phyloP scores from a whole-genome alignment of 164 flowering plant genomes.

The Paratinospora sagittata region DNA sequence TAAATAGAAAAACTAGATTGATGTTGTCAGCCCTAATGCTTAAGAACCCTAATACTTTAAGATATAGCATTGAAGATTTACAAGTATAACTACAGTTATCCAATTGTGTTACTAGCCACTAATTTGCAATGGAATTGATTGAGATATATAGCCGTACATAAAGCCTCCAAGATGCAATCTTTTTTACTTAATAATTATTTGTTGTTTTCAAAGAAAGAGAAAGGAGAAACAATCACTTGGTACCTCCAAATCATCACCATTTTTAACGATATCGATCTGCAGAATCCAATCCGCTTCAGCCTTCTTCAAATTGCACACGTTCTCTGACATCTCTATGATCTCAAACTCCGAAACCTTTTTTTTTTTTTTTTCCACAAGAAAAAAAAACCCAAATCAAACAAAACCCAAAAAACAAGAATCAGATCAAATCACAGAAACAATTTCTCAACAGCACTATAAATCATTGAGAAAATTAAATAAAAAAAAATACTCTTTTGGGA shows the following conservation, averaged over 20 bases:
- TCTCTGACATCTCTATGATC: slow-evolving; percentile 83
- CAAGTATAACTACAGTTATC: neutral
- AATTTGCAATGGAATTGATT: no score
- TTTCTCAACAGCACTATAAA: neutral
- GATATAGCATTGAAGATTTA: neutral
- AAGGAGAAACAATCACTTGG: neutral
- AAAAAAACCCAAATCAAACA: slow-evolving; percentile 1
- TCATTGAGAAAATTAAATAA: neutral
- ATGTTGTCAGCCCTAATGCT: no score
- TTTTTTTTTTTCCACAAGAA: no score
- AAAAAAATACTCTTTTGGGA: slow-evolving; percentile 61
- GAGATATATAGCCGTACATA: neutral
- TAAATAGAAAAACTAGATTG: no score
- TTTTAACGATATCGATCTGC: slow-evolving; percentile 68
- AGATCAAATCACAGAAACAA: slow-evolving; percentile 8
- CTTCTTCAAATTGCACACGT: slow-evolving; percentile 91
- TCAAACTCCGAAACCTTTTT: slow-evolving; percentile 76
- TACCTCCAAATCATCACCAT: slow-evolving; percentile 71
- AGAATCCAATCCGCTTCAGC: slow-evolving; percentile 91
- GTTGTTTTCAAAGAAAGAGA: neutral
- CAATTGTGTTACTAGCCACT: no score
- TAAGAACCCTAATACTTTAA: no score
- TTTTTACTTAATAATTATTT: no score
- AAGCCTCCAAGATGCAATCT: no score
- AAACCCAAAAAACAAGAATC: neutral